Evolutionary conservation across 805 yeast species (phyloP).

Genomic region (Wickerhamiella siamensis): DNA sequence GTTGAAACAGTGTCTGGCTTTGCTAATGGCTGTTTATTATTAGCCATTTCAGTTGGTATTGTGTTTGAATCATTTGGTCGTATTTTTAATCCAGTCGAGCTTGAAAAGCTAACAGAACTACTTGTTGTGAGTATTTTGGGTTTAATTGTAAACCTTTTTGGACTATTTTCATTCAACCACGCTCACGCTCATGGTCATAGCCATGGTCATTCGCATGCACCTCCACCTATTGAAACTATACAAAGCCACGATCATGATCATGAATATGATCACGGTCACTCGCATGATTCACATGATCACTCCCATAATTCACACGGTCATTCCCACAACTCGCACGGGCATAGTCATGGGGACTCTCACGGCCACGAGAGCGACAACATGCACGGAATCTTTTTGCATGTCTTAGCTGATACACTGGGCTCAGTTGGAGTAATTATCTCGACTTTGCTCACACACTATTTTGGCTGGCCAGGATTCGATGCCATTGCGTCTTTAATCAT

Average conservation of each 20-base stretch:
- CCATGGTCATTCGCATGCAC: slow-evolving; percentile 16
- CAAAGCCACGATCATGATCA: slow-evolving; percentile 8
- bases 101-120: slow-evolving; percentile 71
- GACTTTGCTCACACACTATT: slow-evolving; percentile 57
- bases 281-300: slow-evolving; percentile 10
- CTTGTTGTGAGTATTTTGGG: slow-evolving; percentile 77
- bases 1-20: slow-evolving; percentile 91
- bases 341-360: slow-evolving; percentile 7
- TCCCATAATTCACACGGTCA: slow-evolving; percentile 12
- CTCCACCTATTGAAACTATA: slow-evolving; percentile 11
- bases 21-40: slow-evolving; percentile 75
- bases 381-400: slow-evolving; percentile 88
- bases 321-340: slow-evolving; percentile 8
- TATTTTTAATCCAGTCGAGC: slow-evolving; percentile 56
- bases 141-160: slow-evolving; percentile 74
- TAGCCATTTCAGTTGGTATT: slow-evolving; percentile 84
- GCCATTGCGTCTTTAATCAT: slow-evolving; percentile 85
- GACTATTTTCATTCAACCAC: slow-evolving; percentile 88
- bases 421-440: slow-evolving; percentile 95
- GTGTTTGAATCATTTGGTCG: slow-evolving; percentile 77
- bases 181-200: slow-evolving; percentile 25
- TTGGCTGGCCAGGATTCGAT: slow-evolving; percentile 71
- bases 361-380: slow-evolving; percentile 46
- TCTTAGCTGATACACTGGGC: slow-evolving; percentile 89
- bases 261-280: slow-evolving; percentile 1